Evolutionary conservation across 345 rosid species (phyloP), one percentile per base, ranked within the genome.

Genomic region (Syzygium jambos): DNA sequence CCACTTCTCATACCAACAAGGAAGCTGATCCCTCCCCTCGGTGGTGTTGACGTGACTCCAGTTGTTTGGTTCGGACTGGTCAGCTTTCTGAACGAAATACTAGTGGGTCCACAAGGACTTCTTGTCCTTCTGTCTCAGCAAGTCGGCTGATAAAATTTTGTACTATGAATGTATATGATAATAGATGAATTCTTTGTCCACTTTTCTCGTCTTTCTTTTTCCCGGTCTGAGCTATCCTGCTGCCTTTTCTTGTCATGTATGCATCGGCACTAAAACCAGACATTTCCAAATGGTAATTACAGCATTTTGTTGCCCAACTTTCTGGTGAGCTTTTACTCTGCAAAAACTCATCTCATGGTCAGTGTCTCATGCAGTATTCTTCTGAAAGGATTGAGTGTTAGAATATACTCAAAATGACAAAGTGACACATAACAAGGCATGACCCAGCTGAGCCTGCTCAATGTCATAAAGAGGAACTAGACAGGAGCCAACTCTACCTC

Each of bases 71-170:
- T 97, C 17, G 99, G 96, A 3, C 88, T 97, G 88, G 14, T 93
- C 29, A 97, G 98, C 91, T 97, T 97, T 86, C 91, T 95, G n/a
- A 97, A 92, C 38, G 98, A 97, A 90, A 96, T 96, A 86, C 89
- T 96, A n/a, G 92, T 95, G 27, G 99, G 99, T 29, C 98, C 96
- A 1, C 98, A 97, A 86, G 99, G 98, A 7, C 98, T 97, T 90
- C 95, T 97, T 22, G 98, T 97, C 85, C 98, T 97, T 87, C 85
- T 96, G 88, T 96, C 98, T 46, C 98, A 94, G 89, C 96, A 95
- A 89, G 88, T 94, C 55, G 90, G 89, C 91, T 92, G 89, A 89
- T 73, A 73, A 34, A 38, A 17, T 38, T 73, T 38, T 73, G 49
- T 38, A 19, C 11, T 21, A 38, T 73, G 27, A 34, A 21, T 5